Percentiles rank a stretch among this genome's conserved stretches.
These are phyloP conservation scores for Penicillium crustosum DNA, from an alignment of 2,329 filamentous ascomycete species.

Conservation along the genomic window DNA sequence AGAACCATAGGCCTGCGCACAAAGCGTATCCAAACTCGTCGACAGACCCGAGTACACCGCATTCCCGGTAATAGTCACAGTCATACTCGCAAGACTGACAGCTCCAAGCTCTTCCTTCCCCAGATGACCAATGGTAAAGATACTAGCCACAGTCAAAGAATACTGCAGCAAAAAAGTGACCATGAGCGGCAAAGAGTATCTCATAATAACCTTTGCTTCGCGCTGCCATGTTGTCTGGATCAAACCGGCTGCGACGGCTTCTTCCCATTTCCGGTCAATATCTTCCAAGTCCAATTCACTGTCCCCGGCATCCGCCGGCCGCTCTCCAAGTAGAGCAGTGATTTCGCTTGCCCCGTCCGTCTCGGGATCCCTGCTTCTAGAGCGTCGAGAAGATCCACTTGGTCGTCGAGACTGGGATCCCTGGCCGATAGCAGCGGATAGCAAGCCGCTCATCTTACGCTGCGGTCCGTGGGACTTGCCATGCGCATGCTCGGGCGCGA, in stretches of 20 bases:
- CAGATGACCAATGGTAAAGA: slow-evolving; percentile 74
- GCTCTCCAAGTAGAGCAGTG: slow-evolving; percentile 48
- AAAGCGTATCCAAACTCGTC: slow-evolving; percentile 88
- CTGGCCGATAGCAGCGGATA: slow-evolving; percentile 20
- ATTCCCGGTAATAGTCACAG: slow-evolving; percentile 74
- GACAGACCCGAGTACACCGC: slow-evolving; percentile 80
- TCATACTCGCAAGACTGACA: slow-evolving; percentile 72
- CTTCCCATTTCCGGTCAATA: slow-evolving; percentile 76
- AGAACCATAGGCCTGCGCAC: slow-evolving; percentile 89
- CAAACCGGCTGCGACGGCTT: slow-evolving; percentile 74
- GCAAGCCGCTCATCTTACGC: slow-evolving; percentile 28
- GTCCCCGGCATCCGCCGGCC: slow-evolving; percentile 39
- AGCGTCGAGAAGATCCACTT: slow-evolving; percentile 6
- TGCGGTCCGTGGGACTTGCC: slow-evolving; percentile 20
- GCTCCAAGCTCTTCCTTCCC: slow-evolving; percentile 69
- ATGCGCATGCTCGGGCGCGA: slow-evolving; percentile 52
- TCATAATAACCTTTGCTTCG: slow-evolving; percentile 76
- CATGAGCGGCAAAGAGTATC: slow-evolving; percentile 70
- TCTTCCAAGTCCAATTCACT: slow-evolving; percentile 54
- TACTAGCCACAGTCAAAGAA: slow-evolving; percentile 76
- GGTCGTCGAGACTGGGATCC: slow-evolving; percentile 13
- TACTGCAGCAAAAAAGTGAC: slow-evolving; percentile 78
- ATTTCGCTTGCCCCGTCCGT: slow-evolving; percentile 41
- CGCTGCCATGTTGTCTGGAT: slow-evolving; percentile 90
- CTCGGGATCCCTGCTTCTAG: slow-evolving; percentile 12